phyloP scores from a whole-genome alignment of 2,329 filamentous ascomycete genomes.

The Ophidiomyces ophidiicola region DNA sequence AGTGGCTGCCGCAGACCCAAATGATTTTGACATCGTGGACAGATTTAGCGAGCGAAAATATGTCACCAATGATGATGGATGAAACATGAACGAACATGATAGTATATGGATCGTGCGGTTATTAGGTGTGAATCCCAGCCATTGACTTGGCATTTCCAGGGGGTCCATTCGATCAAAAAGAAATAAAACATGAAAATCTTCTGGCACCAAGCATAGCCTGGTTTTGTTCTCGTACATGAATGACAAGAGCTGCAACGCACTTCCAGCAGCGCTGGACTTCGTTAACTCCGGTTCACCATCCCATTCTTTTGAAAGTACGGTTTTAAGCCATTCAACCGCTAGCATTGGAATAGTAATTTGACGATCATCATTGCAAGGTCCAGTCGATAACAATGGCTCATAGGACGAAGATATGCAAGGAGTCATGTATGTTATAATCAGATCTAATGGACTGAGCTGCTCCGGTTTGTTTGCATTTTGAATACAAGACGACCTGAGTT shows the following conservation, averaged over 20 bases:
- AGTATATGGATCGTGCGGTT: constrained; percentile 60
- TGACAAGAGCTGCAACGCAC: constrained; percentile 61
- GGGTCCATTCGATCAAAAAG: constrained; percentile 64
- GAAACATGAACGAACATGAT: constrained; percentile 70
- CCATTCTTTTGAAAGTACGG: constrained; percentile 69
- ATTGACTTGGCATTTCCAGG: constrained; percentile 61
- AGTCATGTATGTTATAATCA: constrained; percentile 26
- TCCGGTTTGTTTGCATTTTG: constrained; percentile 22
- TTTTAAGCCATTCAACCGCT: constrained; percentile 40
- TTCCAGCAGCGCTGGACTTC: constrained; percentile 59
- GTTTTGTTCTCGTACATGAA: constrained; percentile 61
- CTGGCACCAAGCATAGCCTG: constrained; percentile 52
- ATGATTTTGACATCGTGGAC: constrained; percentile 68
- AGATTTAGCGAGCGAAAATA: constrained; percentile 88
- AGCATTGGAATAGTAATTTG: constrained; percentile 23
- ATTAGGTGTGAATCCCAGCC: constrained; percentile 50
- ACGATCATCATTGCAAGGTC: constrained; percentile 11
- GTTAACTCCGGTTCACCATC: constrained; percentile 59
- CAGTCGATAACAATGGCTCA: background rate
- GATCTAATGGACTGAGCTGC: constrained; percentile 25
- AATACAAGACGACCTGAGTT: constrained; percentile 23
- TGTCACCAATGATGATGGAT: constrained; percentile 55
- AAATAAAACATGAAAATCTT: constrained; percentile 62
- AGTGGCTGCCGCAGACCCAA: constrained; percentile 50
- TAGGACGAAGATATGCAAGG: constrained; percentile 14